Evolutionary conservation across 768 basidiomycete genomes (phyloP), one percentile per base, ranked within the genome.

Genomic region (Amyloporia xantha): DNA sequence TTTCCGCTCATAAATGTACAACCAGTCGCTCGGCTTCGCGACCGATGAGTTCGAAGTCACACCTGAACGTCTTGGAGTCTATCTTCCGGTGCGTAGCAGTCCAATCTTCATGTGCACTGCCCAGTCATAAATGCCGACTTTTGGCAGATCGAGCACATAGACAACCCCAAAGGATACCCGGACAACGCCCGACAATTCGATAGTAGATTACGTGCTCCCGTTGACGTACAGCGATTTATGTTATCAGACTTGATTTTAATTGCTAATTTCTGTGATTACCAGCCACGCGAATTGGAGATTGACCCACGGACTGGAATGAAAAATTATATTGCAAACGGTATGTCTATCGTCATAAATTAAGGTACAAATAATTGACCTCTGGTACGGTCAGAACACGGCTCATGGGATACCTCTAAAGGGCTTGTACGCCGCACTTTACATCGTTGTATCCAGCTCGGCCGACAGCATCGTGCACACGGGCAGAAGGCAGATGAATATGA

Each of bases 301-400:
- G 94, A 97, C 63, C 79, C 77, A 0, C 69, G 74, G 12, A 89
- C 86, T 0, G 94, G 92, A 2, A 94, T 97, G 92, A 94, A 94
- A 72, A 97, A 93, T 57, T 91, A 90, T 65, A 93, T 94, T 51
- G 89, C 89, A 0, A 94, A 93, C 63, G 80, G 81, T 78, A 50
- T 10, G 50, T 25, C n/a, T n/a, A n/a, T n/a, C n/a, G n/a, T n/a
- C n/a, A n/a, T n/a, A n/a, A n/a, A n/a, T n/a, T n/a, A n/a, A n/a
- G n/a, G n/a, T n/a, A n/a, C n/a, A n/a, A n/a, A n/a, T n/a, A n/a
- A 30, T 7, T 54, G 24, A 13, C 7, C 41, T 9, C 19, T 42
- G 38, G 38, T 10, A 17, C 15, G 30, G 15, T 7, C 19, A 81
- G 86, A 88, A 53, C 65, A 73, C 19, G 85, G 87, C 4, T 51